Conservation (phyloP, 345 rosid species). For the Eutrema japonicum region DNA sequence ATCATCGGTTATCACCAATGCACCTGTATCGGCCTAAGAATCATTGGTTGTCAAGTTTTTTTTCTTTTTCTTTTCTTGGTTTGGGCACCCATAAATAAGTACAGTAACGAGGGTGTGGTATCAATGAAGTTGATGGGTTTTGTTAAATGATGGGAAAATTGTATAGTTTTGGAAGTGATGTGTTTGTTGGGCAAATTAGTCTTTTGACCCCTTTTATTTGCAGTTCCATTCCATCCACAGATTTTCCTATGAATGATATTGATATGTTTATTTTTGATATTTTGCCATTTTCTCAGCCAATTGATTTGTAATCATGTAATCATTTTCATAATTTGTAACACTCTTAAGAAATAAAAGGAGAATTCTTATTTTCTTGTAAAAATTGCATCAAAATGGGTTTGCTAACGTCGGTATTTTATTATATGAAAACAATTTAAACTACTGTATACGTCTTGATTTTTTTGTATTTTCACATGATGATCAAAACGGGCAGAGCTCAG, state of each 20-base stretch:
- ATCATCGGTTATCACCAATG: conserved; percentile 47
- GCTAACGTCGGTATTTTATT: not conserved
- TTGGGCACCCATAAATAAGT: conserved; percentile 40
- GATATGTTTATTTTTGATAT: conserved; percentile 28
- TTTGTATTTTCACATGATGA: not conserved
- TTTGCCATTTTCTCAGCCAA: not conserved
- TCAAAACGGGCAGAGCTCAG: not conserved
- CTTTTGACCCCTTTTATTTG: conserved; percentile 27
- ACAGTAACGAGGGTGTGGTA: conserved; percentile 24
- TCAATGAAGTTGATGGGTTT: conserved; percentile 14
- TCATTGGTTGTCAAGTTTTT: conserved; percentile 8
- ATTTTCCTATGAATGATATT: conserved; percentile 29
- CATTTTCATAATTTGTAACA: not conserved
- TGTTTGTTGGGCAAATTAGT: conserved; percentile 23
- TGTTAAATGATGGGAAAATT: not conserved
- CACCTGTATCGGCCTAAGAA: conserved; percentile 39
- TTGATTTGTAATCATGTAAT: not conserved
- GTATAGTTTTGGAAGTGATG: conserved; percentile 28
- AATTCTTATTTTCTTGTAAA: not conserved
- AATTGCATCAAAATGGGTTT: not conserved
- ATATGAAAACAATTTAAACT: not conserved
- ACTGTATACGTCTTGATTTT: not conserved
- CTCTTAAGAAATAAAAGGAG: not conserved
- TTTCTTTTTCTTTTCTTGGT: not conserved
- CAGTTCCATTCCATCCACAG: conserved; percentile 13